Conservation (phyloP, 2,329 filamentous ascomycete species). For the Trichoderma atroviride region DNA sequence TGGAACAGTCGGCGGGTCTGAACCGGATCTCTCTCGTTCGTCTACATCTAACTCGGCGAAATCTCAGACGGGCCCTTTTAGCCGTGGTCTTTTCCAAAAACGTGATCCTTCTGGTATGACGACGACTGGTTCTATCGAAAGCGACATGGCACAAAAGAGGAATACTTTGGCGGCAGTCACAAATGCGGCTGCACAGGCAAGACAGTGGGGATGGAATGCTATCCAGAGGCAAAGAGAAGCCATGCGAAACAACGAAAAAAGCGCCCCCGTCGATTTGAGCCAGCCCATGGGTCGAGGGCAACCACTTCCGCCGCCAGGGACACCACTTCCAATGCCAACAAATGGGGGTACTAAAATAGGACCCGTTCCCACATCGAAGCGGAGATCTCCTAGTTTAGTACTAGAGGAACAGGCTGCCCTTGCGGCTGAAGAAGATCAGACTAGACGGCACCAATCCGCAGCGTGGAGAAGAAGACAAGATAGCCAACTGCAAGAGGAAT, state of each 20-base stretch:
- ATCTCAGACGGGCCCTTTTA: constrained; percentile 45
- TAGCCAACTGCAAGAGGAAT: constrained; percentile 41
- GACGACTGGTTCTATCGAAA: constrained; percentile 42
- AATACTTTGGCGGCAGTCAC: constrained; percentile 58
- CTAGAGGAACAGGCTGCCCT: constrained; percentile 29
- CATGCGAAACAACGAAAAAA: constrained; percentile 40
- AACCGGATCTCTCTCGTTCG: constrained; percentile 36
- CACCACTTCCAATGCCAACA: constrained; percentile 69
- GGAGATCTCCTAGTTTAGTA: constrained; percentile 58
- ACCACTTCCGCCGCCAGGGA: constrained; percentile 79
- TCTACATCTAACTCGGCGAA: constrained; percentile 44
- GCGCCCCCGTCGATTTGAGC: constrained; percentile 48
- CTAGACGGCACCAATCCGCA: constrained; percentile 52
- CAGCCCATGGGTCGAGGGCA: constrained; percentile 82
- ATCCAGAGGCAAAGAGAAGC: constrained; percentile 54
- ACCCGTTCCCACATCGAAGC: constrained; percentile 60
- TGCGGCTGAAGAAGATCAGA: constrained; percentile 35
- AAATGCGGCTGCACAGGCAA: constrained; percentile 58
- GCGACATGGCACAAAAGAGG: constrained; percentile 46
- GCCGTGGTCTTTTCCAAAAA: constrained; percentile 46
- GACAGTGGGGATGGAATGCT: constrained; percentile 62
- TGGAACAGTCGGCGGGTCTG: constrained; percentile 35
- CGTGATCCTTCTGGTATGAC: constrained; percentile 44
- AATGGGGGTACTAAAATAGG: constrained; percentile 62
- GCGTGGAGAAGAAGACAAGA: constrained; percentile 45